Conservation (phyloP, 2,329 filamentous ascomycete genomes). For the Pyricularia sp. region DNA sequence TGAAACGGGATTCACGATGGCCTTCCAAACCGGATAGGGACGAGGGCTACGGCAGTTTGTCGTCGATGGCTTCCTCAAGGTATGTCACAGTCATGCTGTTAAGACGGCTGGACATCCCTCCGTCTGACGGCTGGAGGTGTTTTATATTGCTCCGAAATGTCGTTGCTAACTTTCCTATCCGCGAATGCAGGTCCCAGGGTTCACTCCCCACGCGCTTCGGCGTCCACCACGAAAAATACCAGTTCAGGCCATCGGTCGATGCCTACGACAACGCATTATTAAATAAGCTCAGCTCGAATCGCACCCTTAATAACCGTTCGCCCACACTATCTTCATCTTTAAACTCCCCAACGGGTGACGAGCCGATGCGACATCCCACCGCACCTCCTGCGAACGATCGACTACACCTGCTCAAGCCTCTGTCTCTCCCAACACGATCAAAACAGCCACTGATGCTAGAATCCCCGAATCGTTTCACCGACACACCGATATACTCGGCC, state of each 20-base stretch:
- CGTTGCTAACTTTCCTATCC: neutral
- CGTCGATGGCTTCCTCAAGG: conserved; percentile 19
- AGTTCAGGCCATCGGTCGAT: conserved; percentile 31
- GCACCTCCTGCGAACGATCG: conserved; percentile 9
- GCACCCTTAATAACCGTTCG: conserved; percentile 29
- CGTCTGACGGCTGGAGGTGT: conserved; percentile 7
- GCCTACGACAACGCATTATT: conserved; percentile 38
- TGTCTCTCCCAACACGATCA: conserved; percentile 33
- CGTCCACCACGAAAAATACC: conserved; percentile 34
- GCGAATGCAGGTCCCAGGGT: conserved; percentile 18
- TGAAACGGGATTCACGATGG: conserved; percentile 5
- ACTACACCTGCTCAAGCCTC: conserved; percentile 27
- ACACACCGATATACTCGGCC: conserved; percentile 32
- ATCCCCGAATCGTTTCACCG: conserved; percentile 28
- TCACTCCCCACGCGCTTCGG: conserved; percentile 30
- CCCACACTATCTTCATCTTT: conserved; percentile 30
- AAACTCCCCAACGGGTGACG: conserved; percentile 26
- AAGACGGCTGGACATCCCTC: conserved; percentile 5
- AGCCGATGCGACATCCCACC: conserved; percentile 14
- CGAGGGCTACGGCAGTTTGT: conserved; percentile 22
- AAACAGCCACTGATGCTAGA: conserved; percentile 28
- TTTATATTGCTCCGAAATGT: neutral
- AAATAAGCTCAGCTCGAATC: conserved; percentile 39
- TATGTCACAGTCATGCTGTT: conserved; percentile 9
- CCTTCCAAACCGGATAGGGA: conserved; percentile 7